Conservation (phyloP, 169 alveolate species). For the Cryptosporidium meleagridis region DNA sequence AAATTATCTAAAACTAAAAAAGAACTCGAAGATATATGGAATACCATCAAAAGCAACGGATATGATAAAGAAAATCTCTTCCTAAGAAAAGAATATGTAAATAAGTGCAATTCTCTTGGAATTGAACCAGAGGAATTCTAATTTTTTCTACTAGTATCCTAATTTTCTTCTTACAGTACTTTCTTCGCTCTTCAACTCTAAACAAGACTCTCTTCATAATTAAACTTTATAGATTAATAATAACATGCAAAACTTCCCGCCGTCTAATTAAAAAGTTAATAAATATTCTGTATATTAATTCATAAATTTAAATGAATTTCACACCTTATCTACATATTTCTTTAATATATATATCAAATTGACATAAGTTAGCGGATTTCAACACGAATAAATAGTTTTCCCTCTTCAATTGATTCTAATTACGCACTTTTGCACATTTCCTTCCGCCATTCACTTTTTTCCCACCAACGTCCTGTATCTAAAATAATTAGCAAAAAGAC, state of each 20-base stretch:
- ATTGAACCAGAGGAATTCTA: conserved; percentile 45
- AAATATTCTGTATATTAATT: no score
- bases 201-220: no score
- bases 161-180: not conserved
- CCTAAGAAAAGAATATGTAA: conserved; percentile 53
- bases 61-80: conserved; percentile 26
- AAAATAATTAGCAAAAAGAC: not conserved
- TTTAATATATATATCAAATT: no score
- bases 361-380: not conserved
- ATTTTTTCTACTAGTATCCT: not conserved
- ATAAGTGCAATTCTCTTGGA: conserved; percentile 19
- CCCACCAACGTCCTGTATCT: conserved; percentile 41
- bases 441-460: conserved; percentile 12
- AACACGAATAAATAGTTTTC: no score
- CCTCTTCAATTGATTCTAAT: no score
- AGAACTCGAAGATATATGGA: conserved; percentile 51
- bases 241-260: conserved; percentile 16
- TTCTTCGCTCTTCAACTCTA: no score
- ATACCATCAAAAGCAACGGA: not conserved
- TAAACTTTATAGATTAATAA: not conserved
- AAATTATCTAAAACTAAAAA: conserved; percentile 14
- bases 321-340: no score
- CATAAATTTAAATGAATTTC: no score
- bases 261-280: conserved; percentile 5
- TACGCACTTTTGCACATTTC: conserved; percentile 16